These are phyloP conservation scores for Oxyria digyna DNA, from an alignment of 148 eudicot genomes.

Conservation along the genomic window DNA sequence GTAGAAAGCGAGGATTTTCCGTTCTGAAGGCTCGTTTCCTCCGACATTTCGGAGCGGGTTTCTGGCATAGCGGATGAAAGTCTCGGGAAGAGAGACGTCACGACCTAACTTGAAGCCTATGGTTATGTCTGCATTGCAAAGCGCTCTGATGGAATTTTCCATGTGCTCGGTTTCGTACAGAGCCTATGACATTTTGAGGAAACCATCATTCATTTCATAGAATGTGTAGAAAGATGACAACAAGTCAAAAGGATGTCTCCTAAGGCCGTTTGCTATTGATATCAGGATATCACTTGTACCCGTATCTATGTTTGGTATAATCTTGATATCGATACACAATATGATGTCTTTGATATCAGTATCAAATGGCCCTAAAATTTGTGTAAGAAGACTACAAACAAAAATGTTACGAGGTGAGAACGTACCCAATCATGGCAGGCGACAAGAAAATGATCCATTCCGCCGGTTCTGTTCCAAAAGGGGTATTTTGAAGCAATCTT, in stretches of 20 bases:
- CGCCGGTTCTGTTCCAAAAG: constrained; percentile 84
- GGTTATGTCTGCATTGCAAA: constrained; percentile 78
- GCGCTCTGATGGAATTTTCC: constrained; percentile 81
- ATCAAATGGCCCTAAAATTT: too few relatives aligned
- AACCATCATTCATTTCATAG: background rate
- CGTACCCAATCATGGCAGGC: constrained; percentile 97
- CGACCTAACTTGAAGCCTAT: constrained; percentile 71
- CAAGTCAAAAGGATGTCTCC: too few relatives aligned
- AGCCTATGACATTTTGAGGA: constrained; percentile 32
- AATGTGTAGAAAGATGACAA: too few relatives aligned
- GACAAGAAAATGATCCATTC: constrained; percentile 82
- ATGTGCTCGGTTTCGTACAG: constrained; percentile 73
- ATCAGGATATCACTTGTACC: too few relatives aligned
- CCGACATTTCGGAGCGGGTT: constrained; percentile 67
- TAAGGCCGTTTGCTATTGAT: too few relatives aligned
- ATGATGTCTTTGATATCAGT: too few relatives aligned
- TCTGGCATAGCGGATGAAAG: constrained; percentile 52
- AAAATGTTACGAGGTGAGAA: background rate
- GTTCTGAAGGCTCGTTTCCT: constrained; percentile 52
- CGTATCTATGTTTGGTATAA: too few relatives aligned
- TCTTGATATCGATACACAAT: too few relatives aligned
- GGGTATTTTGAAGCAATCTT: constrained; percentile 60
- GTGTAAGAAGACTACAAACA: background rate
- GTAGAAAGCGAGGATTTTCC: constrained; percentile 66
- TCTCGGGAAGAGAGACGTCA: constrained; percentile 77